phyloP scores from a whole-genome alignment of 306 rosid species.

The Cicer cuneatum region DNA sequence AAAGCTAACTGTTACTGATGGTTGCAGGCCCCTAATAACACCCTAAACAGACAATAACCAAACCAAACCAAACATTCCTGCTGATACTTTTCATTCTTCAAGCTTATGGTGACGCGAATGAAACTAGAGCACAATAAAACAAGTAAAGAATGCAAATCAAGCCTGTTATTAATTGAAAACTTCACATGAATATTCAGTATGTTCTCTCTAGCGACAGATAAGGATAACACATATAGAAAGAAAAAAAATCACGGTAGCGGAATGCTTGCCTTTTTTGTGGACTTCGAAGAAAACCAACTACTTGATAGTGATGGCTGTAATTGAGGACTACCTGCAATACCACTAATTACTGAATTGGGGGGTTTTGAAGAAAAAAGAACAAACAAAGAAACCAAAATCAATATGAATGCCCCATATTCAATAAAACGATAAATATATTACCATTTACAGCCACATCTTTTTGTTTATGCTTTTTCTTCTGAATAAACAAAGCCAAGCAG shows the following conservation, averaged over 20 bases:
- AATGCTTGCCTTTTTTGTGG: conserved; percentile 63
- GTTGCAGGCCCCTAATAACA: conserved; percentile 26
- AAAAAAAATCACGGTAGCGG: conserved; percentile 15
- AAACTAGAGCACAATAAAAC: conserved; percentile 26
- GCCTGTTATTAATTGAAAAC: conserved; percentile 28
- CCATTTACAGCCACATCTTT: conserved; percentile 65
- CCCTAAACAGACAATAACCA: conserved; percentile 14
- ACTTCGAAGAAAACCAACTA: conserved; percentile 83
- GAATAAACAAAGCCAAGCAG: conserved; percentile 43
- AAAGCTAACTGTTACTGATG: conserved; percentile 18
- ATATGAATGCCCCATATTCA: conserved; percentile 28
- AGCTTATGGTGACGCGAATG: conserved; percentile 6
- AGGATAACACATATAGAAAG: conserved; percentile 12
- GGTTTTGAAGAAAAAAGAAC: conserved; percentile 5
- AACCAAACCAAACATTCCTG: conserved; percentile 12
- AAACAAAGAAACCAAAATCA: conserved; percentile 23
- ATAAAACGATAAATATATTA: conserved; percentile 46
- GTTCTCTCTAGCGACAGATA: conserved; percentile 34
- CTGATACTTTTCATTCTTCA: conserved; percentile 8
- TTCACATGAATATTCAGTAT: conserved; percentile 27
- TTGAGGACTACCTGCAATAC: conserved; percentile 61
- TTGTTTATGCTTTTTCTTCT: conserved; percentile 65
- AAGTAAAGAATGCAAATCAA: conserved; percentile 27
- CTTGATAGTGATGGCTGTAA: conserved; percentile 62
- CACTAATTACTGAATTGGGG: conserved; percentile 39